These are phyloP conservation scores for Arthrobotrys iridis DNA, from an alignment of 2,329 filamentous ascomycete genomes.

Conservation along the genomic window DNA sequence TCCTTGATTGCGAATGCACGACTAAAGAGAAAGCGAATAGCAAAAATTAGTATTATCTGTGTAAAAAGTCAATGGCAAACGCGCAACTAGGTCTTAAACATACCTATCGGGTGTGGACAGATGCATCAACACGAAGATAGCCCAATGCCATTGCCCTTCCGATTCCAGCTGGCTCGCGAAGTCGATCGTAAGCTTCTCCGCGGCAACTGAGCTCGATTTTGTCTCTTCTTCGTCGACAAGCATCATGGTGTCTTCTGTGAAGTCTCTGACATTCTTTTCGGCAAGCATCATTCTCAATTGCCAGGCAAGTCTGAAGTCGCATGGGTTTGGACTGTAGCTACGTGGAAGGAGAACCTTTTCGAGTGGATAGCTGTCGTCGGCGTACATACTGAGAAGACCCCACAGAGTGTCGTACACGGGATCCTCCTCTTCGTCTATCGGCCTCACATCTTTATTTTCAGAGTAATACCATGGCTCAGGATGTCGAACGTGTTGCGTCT, in stretches of 20 bases:
- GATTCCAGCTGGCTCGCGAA: constrained; percentile 74
- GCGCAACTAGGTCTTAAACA: neutral
- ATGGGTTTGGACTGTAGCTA: constrained; percentile 34
- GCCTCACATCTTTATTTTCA: constrained; percentile 67
- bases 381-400: constrained; percentile 84
- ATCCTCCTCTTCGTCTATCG: constrained; percentile 72
- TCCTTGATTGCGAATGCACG: constrained; percentile 76
- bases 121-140: constrained; percentile 80
- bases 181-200: constrained; percentile 73
- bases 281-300: constrained; percentile 68
- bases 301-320: constrained; percentile 67
- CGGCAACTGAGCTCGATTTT: constrained; percentile 64
- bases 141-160: constrained; percentile 74
- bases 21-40: constrained; percentile 59
- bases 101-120: constrained; percentile 68
- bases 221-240: constrained; percentile 65
- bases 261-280: constrained; percentile 55
- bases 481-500: constrained; percentile 63
- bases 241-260: constrained; percentile 60
- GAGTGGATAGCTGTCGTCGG: constrained; percentile 66
- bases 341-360: constrained; percentile 58
- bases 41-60: neutral
- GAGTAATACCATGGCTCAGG: constrained; percentile 76
- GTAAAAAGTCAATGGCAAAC: too few species aligned
- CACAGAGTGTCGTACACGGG: constrained; percentile 78